Conservation (phyloP, 129 eudicot species). For the Ambrosia trifida region DNA sequence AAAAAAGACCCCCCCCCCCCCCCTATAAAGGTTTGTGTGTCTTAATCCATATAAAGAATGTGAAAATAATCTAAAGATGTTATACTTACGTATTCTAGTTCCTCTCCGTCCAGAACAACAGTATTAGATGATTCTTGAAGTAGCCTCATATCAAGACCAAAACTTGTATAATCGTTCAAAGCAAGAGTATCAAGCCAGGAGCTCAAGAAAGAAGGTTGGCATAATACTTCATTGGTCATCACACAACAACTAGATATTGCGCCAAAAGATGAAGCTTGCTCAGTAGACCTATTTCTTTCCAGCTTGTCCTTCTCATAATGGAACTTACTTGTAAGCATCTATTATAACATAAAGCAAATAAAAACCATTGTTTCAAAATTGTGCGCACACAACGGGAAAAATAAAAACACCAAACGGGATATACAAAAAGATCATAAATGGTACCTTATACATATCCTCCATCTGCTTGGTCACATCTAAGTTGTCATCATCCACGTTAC, state of each 20-base stretch:
- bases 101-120: conserved; percentile 39
- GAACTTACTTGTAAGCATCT: conserved; percentile 59
- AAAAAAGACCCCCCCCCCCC: no score
- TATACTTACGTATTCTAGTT: conserved; percentile 48
- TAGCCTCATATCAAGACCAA: conserved; percentile 64
- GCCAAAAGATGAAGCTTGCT: conserved; percentile 28
- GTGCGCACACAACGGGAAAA: not conserved
- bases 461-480: conserved; percentile 44
- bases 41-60: not conserved
- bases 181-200: conserved; percentile 66
- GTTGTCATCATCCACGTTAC: conserved; percentile 40
- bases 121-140: conserved; percentile 58
- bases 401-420: not conserved
- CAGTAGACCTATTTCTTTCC: conserved; percentile 32
- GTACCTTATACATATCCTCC: conserved; percentile 82
- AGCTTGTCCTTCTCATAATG: conserved; percentile 56
- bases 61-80: not conserved
- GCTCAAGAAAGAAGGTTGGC: conserved; percentile 46
- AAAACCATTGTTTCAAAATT: not conserved
- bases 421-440: not conserved
- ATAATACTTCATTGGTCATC: conserved; percentile 49
- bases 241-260: conserved; percentile 54
- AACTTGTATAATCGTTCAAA: conserved; percentile 57
- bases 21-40: no score
- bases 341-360: conserved; percentile 1